Percentiles rank a stretch among this genome's conserved stretches.
Conservation (phyloP, 2,329 filamentous ascomycete genomes). For the Alternaria incomplexa region DNA sequence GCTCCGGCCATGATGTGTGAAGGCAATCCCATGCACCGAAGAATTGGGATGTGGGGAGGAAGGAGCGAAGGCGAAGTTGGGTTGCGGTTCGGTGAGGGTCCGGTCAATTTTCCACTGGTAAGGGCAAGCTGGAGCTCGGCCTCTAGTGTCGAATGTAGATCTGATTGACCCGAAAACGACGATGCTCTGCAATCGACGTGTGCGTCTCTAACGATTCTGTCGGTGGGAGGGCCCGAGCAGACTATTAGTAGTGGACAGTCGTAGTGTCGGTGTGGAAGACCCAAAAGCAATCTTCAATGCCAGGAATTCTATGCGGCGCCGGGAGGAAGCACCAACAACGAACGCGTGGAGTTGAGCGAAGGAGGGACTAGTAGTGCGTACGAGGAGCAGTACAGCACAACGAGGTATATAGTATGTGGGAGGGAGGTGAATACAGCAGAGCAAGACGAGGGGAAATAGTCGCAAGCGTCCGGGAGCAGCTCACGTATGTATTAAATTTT, state of each 20-base stretch:
- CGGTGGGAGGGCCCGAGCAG: conserved; percentile 29
- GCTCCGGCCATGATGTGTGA: conserved; percentile 44
- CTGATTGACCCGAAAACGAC: conserved; percentile 6
- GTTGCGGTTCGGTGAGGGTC: conserved; percentile 20
- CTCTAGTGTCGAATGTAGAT: conserved; percentile 28
- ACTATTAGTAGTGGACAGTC: conserved; percentile 26
- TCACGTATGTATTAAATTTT: conserved; percentile 35
- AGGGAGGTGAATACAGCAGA: conserved; percentile 5
- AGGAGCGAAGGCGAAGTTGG: conserved; percentile 14
- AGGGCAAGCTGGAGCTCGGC: conserved; percentile 30
- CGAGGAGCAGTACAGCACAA: conserved; percentile 12
- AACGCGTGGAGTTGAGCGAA: conserved; percentile 12
- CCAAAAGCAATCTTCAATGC: conserved; percentile 8
- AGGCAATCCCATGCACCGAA: conserved; percentile 35
- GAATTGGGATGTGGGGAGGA: conserved; percentile 16
- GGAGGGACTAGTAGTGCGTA: conserved; percentile 11
- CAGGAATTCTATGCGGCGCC: conserved; percentile 14
- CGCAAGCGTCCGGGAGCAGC: neutral
- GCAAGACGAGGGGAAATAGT: conserved; percentile 11
- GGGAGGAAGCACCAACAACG: conserved; percentile 26
- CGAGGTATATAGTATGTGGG: conserved; percentile 2
- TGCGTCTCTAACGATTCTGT: conserved; percentile 9
- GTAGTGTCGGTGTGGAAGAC: conserved; percentile 13
- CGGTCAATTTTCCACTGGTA: conserved; percentile 32
- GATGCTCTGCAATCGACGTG: conserved; percentile 4